A percentile compares a stretch with the other conserved stretches of the same genome.
These are phyloP conservation scores for Carallia brachiata DNA, from an alignment of 345 rosid species.

Conservation along the genomic window DNA sequence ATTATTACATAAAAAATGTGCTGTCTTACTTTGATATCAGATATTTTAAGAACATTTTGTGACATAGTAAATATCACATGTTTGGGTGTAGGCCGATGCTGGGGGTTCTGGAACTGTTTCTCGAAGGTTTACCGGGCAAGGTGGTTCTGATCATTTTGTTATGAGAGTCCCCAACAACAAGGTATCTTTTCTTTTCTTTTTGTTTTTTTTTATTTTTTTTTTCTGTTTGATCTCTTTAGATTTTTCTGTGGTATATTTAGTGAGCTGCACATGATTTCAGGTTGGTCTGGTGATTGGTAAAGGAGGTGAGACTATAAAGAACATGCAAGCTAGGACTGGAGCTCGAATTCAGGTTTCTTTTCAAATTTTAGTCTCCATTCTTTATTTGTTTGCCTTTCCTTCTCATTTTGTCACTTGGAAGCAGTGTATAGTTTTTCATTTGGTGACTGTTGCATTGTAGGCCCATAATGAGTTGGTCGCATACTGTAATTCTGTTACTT, in stretches of 20 bases:
- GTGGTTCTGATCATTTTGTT: constrained; percentile 71
- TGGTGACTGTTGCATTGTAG: neutral
- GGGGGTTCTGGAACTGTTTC: constrained; percentile 82
- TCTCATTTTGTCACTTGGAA: neutral
- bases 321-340: constrained; percentile 86
- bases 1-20: neutral
- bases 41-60: too few species aligned
- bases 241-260: constrained; percentile 13
- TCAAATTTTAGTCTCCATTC: neutral
- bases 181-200: constrained; percentile 40
- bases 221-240: constrained; percentile 6
- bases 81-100: constrained; percentile 68
- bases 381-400: neutral
- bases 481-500: neutral
- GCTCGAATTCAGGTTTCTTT: constrained; percentile 94
- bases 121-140: constrained; percentile 69
- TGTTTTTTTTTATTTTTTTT: constrained; percentile 14
- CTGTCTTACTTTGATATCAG: too few species aligned
- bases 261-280: constrained; percentile 45
- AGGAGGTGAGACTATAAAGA: constrained; percentile 98
- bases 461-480: too few species aligned
- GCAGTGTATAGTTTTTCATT: neutral
- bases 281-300: constrained; percentile 99
- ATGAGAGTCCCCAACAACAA: constrained; percentile 85
- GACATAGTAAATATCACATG: neutral